A percentile compares a stretch with the other conserved stretches of the same genome.
phyloP scores from a whole-genome alignment of 495 filamentous ascomycete species.

The Hypoxylon fragiforme region DNA sequence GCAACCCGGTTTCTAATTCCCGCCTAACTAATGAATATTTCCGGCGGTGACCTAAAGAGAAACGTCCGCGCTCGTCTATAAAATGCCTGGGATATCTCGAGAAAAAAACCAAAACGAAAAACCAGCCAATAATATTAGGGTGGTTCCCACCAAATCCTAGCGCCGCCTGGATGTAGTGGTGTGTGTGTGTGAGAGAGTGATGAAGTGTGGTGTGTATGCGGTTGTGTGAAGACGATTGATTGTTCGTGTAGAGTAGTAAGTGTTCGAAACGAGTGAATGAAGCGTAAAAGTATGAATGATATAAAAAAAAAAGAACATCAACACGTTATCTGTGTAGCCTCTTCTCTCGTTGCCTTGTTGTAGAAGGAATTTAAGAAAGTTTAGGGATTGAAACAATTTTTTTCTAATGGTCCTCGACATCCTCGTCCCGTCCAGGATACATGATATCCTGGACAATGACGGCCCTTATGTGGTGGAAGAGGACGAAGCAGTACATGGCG shows the following conservation, averaged over 20 bases:
- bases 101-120: conserved; percentile 27
- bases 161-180: conserved; percentile 17
- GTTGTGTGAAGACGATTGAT: too few relatives aligned
- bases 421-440: conserved; percentile 68
- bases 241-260: not conserved
- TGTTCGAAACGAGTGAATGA: not conserved
- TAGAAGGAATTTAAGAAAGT: not conserved
- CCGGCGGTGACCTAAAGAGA: conserved; percentile 13
- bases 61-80: conserved; percentile 15
- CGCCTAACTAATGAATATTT: conserved; percentile 7
- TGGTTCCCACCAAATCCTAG: conserved; percentile 16
- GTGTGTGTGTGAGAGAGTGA: conserved; percentile 12
- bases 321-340: conserved; percentile 27
- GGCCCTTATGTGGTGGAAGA: conserved; percentile 56
- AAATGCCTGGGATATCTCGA: conserved; percentile 31
- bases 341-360: conserved; percentile 2
- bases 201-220: too few relatives aligned
- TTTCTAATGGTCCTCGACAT: conserved; percentile 45
- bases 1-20: conserved; percentile 4
- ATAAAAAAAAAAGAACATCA: conserved; percentile 23
- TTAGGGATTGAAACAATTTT: conserved; percentile 1
- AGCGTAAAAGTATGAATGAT: not conserved
- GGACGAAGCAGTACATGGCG: conserved; percentile 60
- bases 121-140: conserved; percentile 29
- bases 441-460: conserved; percentile 61